Percentiles rank a stretch among this genome's conserved stretches.
Evolutionary conservation across 2,329 filamentous ascomycete genomes (phyloP).

Genomic region (Colletotrichum falcatum): DNA sequence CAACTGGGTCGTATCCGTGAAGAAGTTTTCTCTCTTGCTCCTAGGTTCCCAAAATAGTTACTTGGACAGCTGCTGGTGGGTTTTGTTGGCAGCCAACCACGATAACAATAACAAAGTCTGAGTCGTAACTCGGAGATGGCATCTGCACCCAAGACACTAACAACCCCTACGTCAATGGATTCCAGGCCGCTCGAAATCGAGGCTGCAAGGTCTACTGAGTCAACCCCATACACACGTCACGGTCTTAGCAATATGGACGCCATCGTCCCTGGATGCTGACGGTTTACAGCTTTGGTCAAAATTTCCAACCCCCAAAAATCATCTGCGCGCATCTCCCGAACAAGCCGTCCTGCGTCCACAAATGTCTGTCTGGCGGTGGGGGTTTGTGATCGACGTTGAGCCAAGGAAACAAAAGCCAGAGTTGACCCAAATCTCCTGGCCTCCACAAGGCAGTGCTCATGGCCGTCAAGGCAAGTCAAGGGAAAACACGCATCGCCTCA

Average conservation of each 20-base stretch:
- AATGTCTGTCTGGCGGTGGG: neutral
- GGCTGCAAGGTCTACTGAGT: neutral
- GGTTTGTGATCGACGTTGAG: slow-evolving; percentile 25
- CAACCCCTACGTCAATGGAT: neutral
- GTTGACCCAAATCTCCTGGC: slow-evolving; percentile 9
- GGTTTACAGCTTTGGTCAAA: slow-evolving; percentile 16
- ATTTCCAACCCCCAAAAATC: slow-evolving; percentile 19
- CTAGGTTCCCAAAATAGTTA: slow-evolving; percentile 24
- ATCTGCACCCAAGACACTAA: neutral
- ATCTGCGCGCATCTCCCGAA: slow-evolving; percentile 26
- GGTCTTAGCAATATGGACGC: neutral
- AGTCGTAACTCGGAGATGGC: too few species aligned
- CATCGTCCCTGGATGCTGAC: neutral
- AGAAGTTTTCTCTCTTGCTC: slow-evolving; percentile 1
- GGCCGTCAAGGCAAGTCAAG: neutral
- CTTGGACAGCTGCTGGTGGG: too few species aligned
- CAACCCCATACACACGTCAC: slow-evolving; percentile 18
- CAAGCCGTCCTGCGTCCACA: slow-evolving; percentile 1
- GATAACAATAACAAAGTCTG: neutral
- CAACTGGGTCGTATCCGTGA: neutral
- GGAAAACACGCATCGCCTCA: slow-evolving; percentile 13
- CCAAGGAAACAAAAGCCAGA: slow-evolving; percentile 10
- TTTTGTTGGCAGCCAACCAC: neutral
- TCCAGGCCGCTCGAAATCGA: neutral
- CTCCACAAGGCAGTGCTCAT: neutral